Conservation (phyloP, 345 rosid genomes). For the Euphorbia lathyris region DNA sequence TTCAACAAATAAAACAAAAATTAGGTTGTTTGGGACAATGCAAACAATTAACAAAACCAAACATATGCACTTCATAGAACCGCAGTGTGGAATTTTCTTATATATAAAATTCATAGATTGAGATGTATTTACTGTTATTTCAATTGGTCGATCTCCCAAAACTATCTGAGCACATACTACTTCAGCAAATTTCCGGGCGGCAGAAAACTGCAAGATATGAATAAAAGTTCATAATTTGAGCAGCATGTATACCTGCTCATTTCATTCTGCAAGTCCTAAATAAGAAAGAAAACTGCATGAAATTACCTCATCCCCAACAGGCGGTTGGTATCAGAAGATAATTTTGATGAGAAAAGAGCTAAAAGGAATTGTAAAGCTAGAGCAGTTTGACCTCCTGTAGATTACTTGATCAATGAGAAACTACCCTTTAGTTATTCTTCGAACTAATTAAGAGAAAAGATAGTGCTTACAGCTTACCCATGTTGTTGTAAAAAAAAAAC, state of each 20-base stretch:
- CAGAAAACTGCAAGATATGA: conserved; percentile 57
- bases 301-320: conserved; percentile 84
- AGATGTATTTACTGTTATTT: conserved; percentile 55
- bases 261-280: neutral
- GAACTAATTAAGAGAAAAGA: neutral
- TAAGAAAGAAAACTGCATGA: neutral
- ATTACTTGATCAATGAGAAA: conserved; percentile 16
- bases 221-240: conserved; percentile 1
- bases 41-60: neutral
- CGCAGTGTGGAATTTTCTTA: neutral
- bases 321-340: conserved; percentile 64
- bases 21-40: no score
- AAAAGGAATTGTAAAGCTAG: conserved; percentile 76
- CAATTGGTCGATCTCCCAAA: conserved; percentile 88
- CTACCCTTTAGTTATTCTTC: neutral
- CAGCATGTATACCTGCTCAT: neutral
- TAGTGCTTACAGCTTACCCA: no score
- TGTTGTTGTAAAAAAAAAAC: no score
- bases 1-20: no score
- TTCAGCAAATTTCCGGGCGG: conserved; percentile 71
- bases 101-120: neutral
- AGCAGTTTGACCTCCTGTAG: conserved; percentile 80
- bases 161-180: conserved; percentile 90
- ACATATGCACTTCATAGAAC: no score
- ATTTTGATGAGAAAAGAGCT: conserved; percentile 76